Base-by-base conservation (phyloP, 1,139 yeast species). In the Yamadazyma sp. region DNA sequence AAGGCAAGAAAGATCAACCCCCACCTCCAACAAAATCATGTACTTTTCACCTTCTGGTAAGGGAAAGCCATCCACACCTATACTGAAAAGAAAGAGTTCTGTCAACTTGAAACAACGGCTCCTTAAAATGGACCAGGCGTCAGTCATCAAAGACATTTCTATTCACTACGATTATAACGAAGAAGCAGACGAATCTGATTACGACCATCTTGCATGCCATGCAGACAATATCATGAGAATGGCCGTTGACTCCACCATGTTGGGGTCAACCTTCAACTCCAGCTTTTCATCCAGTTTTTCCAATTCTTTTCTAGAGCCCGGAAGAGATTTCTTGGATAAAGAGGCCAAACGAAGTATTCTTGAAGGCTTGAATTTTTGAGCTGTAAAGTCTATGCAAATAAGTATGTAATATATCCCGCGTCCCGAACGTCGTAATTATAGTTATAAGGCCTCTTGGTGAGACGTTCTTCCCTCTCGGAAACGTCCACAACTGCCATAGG, bases 181-280 rank as follows among this genome's bases (percentile, higher is more conserved):
- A 14, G 50, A 47, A 3, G 50, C 34, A 5, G 66, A 58, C 18
- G 59, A 56, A 15, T 55, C 62, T 1, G 67, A 61, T 31, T 61
- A 59, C 35, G 77, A 72, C 46, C 64, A 65, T 30, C 62, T 72
- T 46, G 77, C 77, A 9, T 72, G 77, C 42, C 77, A 72, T 47
- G 77, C 77, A 2, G 73, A 69, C 39, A 69, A 69, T 37, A 72
- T 72, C 42, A 59, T 72, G 63, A 58, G 73, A 26, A 69, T 72
- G 77, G 77, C 77, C 1, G 71, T 72, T 33, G 77, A 72, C 43
- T 64, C 76, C 17, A 72, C 77, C 2, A 66, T 72, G 70, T 56
- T 71, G 38, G 75, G 75, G 1, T 69, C 75, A 0, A 61, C 67
- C 8, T 62, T 58, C 37, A 63, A 61, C 43, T 50, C 54, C 3